phyloP scores from a whole-genome alignment of 305 asterid species.

The Plantago rigida region DNA sequence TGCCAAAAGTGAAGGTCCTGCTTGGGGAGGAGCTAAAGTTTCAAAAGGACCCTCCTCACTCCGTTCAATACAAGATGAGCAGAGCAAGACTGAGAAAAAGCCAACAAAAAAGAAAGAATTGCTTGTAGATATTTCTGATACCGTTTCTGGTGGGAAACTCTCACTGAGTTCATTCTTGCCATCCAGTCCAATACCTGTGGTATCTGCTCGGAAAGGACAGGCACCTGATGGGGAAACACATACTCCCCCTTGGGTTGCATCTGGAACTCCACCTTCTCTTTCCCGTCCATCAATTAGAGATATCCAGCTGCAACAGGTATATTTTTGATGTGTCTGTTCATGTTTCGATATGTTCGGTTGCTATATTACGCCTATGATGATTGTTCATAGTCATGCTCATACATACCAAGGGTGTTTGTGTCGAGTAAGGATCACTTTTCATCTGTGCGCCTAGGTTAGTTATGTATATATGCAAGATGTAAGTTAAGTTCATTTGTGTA shows the following conservation, averaged over 20 bases:
- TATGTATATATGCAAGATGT: too few relatives aligned
- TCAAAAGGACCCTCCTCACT: constrained; percentile 52
- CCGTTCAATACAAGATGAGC: constrained; percentile 79
- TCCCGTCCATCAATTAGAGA: constrained; percentile 84
- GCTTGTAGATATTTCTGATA: constrained; percentile 38
- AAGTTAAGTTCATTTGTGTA: too few relatives aligned
- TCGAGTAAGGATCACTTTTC: too few relatives aligned
- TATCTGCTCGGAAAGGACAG: constrained; percentile 34
- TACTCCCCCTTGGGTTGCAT: constrained; percentile 92
- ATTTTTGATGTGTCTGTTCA: neutral
- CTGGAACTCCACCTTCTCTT: constrained; percentile 73
- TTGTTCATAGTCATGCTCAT: too few relatives aligned
- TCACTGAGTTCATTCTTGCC: constrained; percentile 49
- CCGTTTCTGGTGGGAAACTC: constrained; percentile 36
- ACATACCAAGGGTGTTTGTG: too few relatives aligned
- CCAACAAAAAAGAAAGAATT: constrained; percentile 35
- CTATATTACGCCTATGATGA: too few relatives aligned
- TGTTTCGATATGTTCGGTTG: too few relatives aligned
- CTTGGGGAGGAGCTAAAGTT: constrained; percentile 88
- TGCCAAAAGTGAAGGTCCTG: constrained; percentile 74
- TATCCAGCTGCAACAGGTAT: constrained; percentile 89
- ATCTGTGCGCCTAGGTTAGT: too few relatives aligned
- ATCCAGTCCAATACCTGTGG: constrained; percentile 59
- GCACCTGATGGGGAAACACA: constrained; percentile 53
- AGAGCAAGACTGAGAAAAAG: constrained; percentile 48